These are phyloP conservation scores for Neocallimastix lanati DNA, from an alignment of 192 early-diverging fungal species.

Conservation along the genomic window DNA sequence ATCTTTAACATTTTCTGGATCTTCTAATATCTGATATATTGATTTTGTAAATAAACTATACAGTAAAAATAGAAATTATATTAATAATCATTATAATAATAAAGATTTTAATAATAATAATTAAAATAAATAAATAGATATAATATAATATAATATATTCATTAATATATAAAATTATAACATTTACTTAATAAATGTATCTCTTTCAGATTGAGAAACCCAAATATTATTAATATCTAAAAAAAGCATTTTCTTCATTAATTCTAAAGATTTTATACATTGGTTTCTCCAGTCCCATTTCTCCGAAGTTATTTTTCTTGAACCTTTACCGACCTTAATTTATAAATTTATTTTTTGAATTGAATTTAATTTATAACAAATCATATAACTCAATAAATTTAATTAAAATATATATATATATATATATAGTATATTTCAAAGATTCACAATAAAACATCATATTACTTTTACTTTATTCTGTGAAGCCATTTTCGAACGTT, in stretches of 20 bases:
- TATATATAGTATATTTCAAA: no score
- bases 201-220: constrained; percentile 47
- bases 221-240: constrained; percentile 52
- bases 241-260: constrained; percentile 23
- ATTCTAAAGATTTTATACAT: constrained; percentile 33
- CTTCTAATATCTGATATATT: constrained; percentile 65
- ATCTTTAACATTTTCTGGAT: constrained; percentile 44
- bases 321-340: constrained; percentile 8
- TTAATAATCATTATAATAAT: background rate
- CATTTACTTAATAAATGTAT: constrained; percentile 36
- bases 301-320: constrained; percentile 16
- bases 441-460: constrained; percentile 2
- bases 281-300: constrained; percentile 40
- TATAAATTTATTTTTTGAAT: no score
- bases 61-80: background rate
- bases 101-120: background rate
- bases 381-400: no score
- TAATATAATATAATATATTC: background rate
- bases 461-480: constrained; percentile 10
- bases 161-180: background rate
- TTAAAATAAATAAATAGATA: constrained; percentile 2
- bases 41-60: constrained; percentile 51
- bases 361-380: no score
- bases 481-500: constrained; percentile 19
- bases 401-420: no score